These are phyloP conservation scores for Helianthus annuus DNA, from an alignment of 129 eudicot genomes.

Conservation along the genomic window HanXRQr2.0-SUNRISE NC_035444.2:14296537-14297036, in stretches of 20 bases:
- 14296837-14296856: slow-evolving; percentile 39
- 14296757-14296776: slow-evolving; percentile 5
- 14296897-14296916: slow-evolving; percentile 12
- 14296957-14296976: slow-evolving; percentile 11
- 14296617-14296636: slow-evolving; percentile 7
- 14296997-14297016: not conserved
- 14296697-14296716: not conserved
- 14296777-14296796: slow-evolving; percentile 3
- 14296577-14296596: not conserved
- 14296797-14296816: slow-evolving; percentile 21
- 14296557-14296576: slow-evolving; percentile 16
- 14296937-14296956: slow-evolving; percentile 9
- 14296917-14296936: slow-evolving; percentile 18
- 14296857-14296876: slow-evolving; percentile 34
- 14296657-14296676: slow-evolving; percentile 14
- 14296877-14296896: not conserved
- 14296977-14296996: not conserved
- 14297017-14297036: slow-evolving; percentile 7
- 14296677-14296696: slow-evolving; percentile 10
- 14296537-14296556: slow-evolving; percentile 39
- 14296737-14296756: slow-evolving; percentile 6
- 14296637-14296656: slow-evolving; percentile 1
- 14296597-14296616: not conserved
- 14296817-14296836: not conserved
- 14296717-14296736: not conserved